Evolutionary conservation across 108 stramenopile genomes (phyloP), one percentile per base, ranked within the genome.

Genomic region (Cyclotella sp.): DNA sequence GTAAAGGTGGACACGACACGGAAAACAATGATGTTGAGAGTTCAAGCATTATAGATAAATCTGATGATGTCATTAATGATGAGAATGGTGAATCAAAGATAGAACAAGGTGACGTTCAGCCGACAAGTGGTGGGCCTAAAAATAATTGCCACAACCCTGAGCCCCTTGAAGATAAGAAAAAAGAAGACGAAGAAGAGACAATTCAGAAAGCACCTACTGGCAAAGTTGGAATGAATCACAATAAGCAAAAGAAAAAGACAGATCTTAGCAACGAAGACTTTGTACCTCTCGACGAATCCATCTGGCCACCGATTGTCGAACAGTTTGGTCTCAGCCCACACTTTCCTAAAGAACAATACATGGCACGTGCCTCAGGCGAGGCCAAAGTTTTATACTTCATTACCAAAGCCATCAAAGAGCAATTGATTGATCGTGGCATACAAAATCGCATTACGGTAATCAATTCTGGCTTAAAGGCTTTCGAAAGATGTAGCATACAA

Each of bases 371-470:
- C 16, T 68, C 83, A 45, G 88, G 92, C 11, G 90, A 92, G 28
- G 71, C 84, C 15, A 95, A 95, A 49, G 82, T 92, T 13, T 68
- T 95, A 10, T 93, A 92, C 79, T 93, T 90, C 68, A 85, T 95
- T 22, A 76, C 83, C 19, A 88, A 86, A 63, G 43, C 89, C 18
- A 77, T 95, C 28, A 90, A 89, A 62, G 55, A 81, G 13, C 46
- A 85, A 26, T 80, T 91, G 51, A 93, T 93, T 53, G 91, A 91
- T 68, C 55, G 67, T 18, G 91, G 92, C 9, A 79, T 95, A 44
- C 92, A 93, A 75, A 76, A 89, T 58, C 77, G 88, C 28, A 54
- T 93, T 9, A 90, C 88, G 22, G 87, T 95, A 0, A 90, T 95
- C 51, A 91, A 83, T 47, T 88, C 91, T 51, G 94, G 94, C 4